Percentiles rank a stretch among this genome's conserved stretches.
phyloP scores from a whole-genome alignment of 2,329 filamentous ascomycete species.

The Monilinia aucupariae region DNA sequence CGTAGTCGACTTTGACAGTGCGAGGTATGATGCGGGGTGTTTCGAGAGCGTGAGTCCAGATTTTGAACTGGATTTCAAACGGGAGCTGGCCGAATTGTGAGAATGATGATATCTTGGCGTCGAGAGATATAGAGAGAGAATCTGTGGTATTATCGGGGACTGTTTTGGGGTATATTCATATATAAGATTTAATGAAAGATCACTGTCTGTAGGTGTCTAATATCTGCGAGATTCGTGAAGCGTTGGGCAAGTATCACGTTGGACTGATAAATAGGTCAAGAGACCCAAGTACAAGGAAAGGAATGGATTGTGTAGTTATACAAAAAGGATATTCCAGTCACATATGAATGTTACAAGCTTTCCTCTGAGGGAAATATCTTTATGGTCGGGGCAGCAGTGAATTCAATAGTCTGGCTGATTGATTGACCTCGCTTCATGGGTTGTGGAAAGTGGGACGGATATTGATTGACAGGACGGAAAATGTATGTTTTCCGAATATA shows the following conservation, averaged over 20 bases:
- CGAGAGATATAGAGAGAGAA: neutral
- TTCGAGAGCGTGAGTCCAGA: slow-evolving; percentile 5
- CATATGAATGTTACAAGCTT: neutral
- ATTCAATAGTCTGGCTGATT: neutral
- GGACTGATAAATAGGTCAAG: neutral
- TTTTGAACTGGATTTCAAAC: slow-evolving; percentile 8
- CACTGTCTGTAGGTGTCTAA: neutral
- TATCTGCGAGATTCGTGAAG: neutral
- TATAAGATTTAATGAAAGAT: neutral
- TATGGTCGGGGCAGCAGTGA: neutral
- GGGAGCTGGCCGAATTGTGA: neutral
- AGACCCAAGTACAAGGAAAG: neutral
- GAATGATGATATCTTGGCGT: slow-evolving; percentile 3
- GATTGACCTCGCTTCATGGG: neutral
- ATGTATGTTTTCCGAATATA: neutral
- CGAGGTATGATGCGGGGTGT: slow-evolving; percentile 1
- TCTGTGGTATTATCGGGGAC: neutral
- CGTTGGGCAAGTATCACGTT: neutral
- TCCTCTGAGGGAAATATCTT: neutral
- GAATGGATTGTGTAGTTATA: neutral
- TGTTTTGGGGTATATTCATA: neutral
- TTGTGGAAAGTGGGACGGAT: neutral
- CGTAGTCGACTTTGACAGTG: neutral
- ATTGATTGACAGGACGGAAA: neutral
- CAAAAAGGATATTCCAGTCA: neutral